Evolutionary conservation across 345 rosid genomes (phyloP).

Genomic region (Erodium maritimum): DNA sequence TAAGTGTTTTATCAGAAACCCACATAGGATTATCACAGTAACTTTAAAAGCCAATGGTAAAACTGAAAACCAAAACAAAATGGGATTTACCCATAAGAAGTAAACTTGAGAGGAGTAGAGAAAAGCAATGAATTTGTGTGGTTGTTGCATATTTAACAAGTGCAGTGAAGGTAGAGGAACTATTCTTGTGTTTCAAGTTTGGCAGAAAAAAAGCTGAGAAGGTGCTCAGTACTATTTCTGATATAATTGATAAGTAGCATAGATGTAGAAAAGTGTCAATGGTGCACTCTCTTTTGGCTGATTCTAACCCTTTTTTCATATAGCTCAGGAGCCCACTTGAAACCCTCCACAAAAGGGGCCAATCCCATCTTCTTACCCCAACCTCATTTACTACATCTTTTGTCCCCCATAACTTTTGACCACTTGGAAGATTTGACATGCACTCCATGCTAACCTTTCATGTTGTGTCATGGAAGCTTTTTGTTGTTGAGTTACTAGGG

Average conservation of each 20-base stretch:
- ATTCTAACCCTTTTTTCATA: no score
- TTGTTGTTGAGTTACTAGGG: no score
- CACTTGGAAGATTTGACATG: neutral
- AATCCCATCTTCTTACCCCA: no score
- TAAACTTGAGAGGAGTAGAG: no score
- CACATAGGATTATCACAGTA: neutral
- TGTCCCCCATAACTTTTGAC: no score
- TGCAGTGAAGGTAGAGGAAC: slow-evolving; percentile 12
- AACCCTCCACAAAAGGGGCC: no score
- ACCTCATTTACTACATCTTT: no score
- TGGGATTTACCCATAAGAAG: neutral
- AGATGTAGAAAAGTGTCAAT: no score
- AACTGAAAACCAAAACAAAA: neutral
- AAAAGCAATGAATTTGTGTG: neutral
- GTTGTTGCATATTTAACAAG: neutral
- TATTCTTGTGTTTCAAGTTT: neutral
- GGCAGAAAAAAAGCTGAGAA: no score
- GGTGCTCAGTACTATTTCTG: neutral
- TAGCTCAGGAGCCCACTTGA: no score
- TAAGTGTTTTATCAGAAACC: neutral
- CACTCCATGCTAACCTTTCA: neutral
- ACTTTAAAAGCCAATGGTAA: neutral
- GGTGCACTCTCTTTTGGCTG: no score
- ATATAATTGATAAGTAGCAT: neutral
- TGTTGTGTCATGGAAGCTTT: no score